Conservation (phyloP, 345 rosid species). For the Turritis glabra region DNA sequence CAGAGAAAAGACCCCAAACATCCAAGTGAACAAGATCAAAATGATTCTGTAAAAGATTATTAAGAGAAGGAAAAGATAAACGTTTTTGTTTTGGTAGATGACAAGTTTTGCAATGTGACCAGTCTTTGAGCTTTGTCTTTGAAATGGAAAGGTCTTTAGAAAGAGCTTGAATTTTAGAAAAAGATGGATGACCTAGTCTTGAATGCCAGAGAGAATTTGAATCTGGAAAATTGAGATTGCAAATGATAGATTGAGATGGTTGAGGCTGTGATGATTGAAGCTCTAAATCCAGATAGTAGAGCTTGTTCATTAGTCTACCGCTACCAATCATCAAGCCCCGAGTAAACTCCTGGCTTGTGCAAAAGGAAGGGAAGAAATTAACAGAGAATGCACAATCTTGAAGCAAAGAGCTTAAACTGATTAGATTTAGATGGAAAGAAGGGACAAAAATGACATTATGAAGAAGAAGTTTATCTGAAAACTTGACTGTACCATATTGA, state of each 20-base stretch:
- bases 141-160: not conserved
- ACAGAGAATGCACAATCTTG: not conserved
- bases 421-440: not conserved
- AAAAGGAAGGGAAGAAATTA: not conserved
- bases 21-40: slow-evolving; percentile 1
- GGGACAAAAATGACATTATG: not conserved
- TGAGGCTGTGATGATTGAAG: not conserved
- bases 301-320: not conserved
- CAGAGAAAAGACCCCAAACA: not conserved
- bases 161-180: not conserved
- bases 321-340: not conserved
- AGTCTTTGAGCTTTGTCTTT: rapidly evolving
- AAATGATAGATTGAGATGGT: not conserved
- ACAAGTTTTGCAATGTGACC: not conserved
- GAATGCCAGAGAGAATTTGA: not conserved
- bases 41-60: not conserved
- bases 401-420: not conserved
- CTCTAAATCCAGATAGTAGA: not conserved
- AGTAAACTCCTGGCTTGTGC: not conserved
- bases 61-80: not conserved
- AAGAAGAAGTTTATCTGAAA: not conserved
- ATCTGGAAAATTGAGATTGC: not conserved
- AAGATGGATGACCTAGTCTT: not conserved
- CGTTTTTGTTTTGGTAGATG: not conserved
- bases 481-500: not conserved